Percentiles rank a stretch among this genome's conserved stretches.
phyloP scores from a whole-genome alignment of 305 asterid species.

The Fraxinus sp. region DNA sequence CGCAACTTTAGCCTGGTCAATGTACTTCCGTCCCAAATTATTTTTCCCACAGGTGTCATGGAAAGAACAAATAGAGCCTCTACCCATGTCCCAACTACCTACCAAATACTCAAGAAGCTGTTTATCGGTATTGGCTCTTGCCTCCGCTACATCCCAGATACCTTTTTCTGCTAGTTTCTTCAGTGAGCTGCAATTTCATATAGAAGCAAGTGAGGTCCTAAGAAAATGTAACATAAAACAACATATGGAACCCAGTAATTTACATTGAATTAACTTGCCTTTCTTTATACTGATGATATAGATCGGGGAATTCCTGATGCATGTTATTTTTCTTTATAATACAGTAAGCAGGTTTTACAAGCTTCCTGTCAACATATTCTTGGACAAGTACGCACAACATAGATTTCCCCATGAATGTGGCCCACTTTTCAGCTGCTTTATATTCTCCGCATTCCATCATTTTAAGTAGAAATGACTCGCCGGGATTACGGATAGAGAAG shows the following conservation, averaged over 20 bases:
- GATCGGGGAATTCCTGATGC: conserved; percentile 77
- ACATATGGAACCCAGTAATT: conserved; percentile 17
- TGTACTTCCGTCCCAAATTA: neutral
- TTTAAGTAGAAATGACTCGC: conserved; percentile 60
- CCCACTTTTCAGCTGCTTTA: conserved; percentile 96
- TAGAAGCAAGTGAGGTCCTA: conserved; percentile 10
- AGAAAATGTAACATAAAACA: conserved; percentile 15
- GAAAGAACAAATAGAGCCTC: neutral
- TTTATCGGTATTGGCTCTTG: conserved; percentile 59
- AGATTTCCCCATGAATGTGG: conserved; percentile 76
- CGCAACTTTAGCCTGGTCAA: neutral
- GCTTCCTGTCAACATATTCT: conserved; percentile 57
- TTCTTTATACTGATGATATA: conserved; percentile 79
- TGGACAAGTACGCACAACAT: conserved; percentile 59
- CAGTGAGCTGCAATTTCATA: conserved; percentile 58
- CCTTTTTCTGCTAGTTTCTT: conserved; percentile 96
- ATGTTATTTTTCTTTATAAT: conserved; percentile 66
- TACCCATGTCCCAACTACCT: conserved; percentile 29
- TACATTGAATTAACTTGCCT: conserved; percentile 48
- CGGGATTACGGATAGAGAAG: conserved; percentile 61
- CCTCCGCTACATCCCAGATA: conserved; percentile 93
- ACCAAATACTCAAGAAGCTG: conserved; percentile 87
- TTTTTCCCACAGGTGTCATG: neutral
- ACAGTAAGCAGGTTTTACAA: conserved; percentile 50
- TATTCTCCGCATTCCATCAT: conserved; percentile 58